These are phyloP conservation scores for Solanum hybrid DNA, from an alignment of 305 asterid genomes.

Conservation along the genomic window DNA sequence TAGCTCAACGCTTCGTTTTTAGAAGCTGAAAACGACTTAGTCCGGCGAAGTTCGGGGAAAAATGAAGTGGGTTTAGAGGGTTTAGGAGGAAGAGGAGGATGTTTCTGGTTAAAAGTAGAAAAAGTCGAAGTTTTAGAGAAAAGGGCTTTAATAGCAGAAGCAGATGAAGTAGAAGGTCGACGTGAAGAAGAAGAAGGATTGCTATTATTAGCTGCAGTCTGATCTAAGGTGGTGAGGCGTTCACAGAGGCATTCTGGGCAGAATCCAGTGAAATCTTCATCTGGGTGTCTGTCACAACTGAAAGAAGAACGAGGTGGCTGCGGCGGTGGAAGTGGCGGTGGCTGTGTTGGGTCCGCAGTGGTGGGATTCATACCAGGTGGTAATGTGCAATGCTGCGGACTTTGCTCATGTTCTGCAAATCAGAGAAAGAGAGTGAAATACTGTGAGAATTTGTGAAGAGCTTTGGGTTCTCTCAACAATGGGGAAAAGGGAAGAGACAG, in stretches of 20 bases:
- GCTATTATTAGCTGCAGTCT: constrained; percentile 26
- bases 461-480: not conserved
- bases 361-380: constrained; percentile 75
- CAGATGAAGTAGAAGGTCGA: constrained; percentile 29
- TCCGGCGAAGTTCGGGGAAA: constrained; percentile 72
- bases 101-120: not conserved
- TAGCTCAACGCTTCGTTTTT: constrained; percentile 70
- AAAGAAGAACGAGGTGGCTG: constrained; percentile 92
- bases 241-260: constrained; percentile 93
- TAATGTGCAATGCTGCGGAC: constrained; percentile 27
- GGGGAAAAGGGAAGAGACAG: constrained; percentile 9
- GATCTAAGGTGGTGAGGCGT: constrained; percentile 78
- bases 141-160: constrained; percentile 61
- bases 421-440: not conserved
- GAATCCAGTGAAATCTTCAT: constrained; percentile 79
- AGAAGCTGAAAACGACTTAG: constrained; percentile 82
- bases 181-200: constrained; percentile 36
- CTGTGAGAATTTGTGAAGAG: not conserved
- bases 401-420: constrained; percentile 36
- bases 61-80: constrained; percentile 42
- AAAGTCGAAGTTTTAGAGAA: constrained; percentile 39
- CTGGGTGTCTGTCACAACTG: constrained; percentile 89
- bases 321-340: constrained; percentile 70
- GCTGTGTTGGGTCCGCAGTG: constrained; percentile 31
- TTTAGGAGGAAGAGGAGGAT: constrained; percentile 28